phyloP scores from a whole-genome alignment of 106 monocot genomes.

The Dioscorea zingiberensis region DNA sequence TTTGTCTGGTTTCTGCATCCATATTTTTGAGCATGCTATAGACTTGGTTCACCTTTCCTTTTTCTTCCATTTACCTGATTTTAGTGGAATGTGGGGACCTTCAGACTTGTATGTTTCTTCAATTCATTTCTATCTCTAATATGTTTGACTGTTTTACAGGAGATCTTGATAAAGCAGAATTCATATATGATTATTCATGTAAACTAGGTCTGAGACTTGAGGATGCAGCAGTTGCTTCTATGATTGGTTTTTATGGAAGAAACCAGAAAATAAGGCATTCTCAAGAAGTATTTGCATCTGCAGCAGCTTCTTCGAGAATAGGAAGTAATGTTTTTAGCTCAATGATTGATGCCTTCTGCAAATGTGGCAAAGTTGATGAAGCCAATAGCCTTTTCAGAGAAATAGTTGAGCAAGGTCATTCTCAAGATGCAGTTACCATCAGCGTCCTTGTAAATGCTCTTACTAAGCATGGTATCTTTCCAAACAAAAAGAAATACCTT shows the following conservation, averaged over 20 bases:
- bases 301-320: constrained; percentile 16
- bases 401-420: constrained; percentile 40
- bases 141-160: constrained; percentile 36
- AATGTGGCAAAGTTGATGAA: constrained; percentile 58
- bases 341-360: constrained; percentile 64
- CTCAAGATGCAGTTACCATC: constrained; percentile 50
- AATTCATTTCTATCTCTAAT: not conserved
- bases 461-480: constrained; percentile 53
- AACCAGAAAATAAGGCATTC: constrained; percentile 36
- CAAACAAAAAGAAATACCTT: not conserved
- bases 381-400: constrained; percentile 41
- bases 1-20: not conserved
- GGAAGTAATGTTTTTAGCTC: constrained; percentile 44
- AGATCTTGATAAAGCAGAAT: constrained; percentile 31
- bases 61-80: not conserved
- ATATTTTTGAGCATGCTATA: not conserved
- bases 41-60: not conserved
- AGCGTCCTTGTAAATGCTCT: constrained; percentile 77
- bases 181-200: constrained; percentile 29
- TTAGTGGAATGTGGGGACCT: not conserved
- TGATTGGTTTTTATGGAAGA: constrained; percentile 61
- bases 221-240: constrained; percentile 54
- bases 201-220: constrained; percentile 51
- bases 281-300: constrained; percentile 37
- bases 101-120: not conserved